Evolutionary conservation across 805 yeast species (phyloP), one percentile per base, ranked within the genome.

Genomic region (Komagataella mondaviorum): DNA sequence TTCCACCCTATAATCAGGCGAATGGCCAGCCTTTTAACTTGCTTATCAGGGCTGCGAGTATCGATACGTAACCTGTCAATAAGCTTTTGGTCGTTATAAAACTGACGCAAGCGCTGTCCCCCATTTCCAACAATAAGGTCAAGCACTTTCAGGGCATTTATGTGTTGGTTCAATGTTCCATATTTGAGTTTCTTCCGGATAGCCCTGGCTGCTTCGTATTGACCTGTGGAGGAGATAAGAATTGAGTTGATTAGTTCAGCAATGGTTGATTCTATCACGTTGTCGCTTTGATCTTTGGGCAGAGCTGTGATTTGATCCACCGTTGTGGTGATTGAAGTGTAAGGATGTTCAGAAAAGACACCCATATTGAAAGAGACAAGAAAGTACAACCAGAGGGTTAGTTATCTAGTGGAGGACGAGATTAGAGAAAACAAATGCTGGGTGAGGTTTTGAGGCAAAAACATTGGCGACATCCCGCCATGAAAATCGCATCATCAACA

Each of bases 121-220:
- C 83, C 67, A 60, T 83, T 82, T 44, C 78, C 75, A 1, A 85
- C 80, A 20, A 84, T 63, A 17, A 78, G 67, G 57, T 85, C 86
- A 45, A 82, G 64, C 10, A 84, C 52, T 49, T 63, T 60, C 55
- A 89, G 64, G 0, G 95, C 85, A 48, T 86, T 77, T 51, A 76
- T 58, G 63, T 87, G 95, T 56, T 83, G 84, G 17, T 69, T 66
- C 4, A 66, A 62, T 2, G 72, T 60, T n/a, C 97, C 98, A 61
- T 91, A 85, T 67, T 95, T 93, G 61, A 93, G 69, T 60, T 82
- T 81, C 71, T 93, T 93, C 49, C 99, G 76, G 20, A 93, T 69
- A 1, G 96, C 95, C 46, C 98, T 73, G 0, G 97, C 97, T 1
- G 95, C 91, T 63, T 93, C 99, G 39, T 72, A 65, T 49, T 82